Base-by-base conservation (phyloP, 352 stramenopile genomes). In the Pythium chondricola region DNA sequence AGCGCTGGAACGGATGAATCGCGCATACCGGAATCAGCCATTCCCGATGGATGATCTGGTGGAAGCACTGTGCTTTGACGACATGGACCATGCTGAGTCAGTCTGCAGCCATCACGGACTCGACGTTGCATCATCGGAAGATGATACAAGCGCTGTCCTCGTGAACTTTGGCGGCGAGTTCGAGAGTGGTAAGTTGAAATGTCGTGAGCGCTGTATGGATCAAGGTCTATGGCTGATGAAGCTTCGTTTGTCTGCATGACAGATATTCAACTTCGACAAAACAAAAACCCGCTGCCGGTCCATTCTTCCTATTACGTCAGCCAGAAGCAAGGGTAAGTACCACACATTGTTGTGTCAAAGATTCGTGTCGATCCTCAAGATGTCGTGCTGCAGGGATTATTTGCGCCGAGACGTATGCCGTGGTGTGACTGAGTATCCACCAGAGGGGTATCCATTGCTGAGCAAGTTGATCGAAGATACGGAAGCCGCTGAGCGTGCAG, bases 141-240 rank as follows among this genome's bases (percentile, higher is more conserved):
- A 72, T 36, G 57, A 70, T n/a, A 68, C 80, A n/a, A 67, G 58
- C 16, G 55, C 55, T 26, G 49, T 75, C 21, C 42, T 87, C 20
- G 64, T 93, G 18, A 83, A 81, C 27, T 92, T 93, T 42, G 83
- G 82, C 18, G 78, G 71, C 16, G 66, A 84, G 14, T 93, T 92
- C 48, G 65, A 88, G 37, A 85, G 77, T 62, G 83, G 83, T 86
- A 71, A 22, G 36, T 47, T 37, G 20, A 42, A 43, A n/a, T 20
- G 31, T 33, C 17, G 37, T 33, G 21, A n/a, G 24, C 38, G 29
- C 21, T 50, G 13, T 36, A 2, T 48, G 41, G 9, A 52, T 36
- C 33, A 47, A 22, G 38, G 30, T 7, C 16, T 16, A 6, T 20
- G 16, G 11, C n/a, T 13, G 25, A 4, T 32, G 6, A 32, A 53